Evolutionary conservation across 192 early-diverging fungal species (phyloP), one percentile per base, ranked within the genome.

Genomic region (Coemansia sp.): DNA sequence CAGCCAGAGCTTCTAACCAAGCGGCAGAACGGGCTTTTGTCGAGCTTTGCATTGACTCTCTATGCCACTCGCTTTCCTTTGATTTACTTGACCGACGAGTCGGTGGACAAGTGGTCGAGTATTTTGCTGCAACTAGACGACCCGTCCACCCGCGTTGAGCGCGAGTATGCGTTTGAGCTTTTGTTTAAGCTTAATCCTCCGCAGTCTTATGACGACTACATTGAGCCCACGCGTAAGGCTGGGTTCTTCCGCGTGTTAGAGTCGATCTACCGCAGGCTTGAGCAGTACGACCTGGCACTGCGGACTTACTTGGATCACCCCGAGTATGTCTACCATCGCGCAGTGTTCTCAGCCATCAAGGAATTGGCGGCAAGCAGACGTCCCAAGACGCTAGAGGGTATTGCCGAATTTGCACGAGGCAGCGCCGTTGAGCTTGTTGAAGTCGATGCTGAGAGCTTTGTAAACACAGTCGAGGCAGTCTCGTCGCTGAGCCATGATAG

Each of bases 221-320:
- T 84, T 38, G 74, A 76, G 20, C 73, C 61, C 1, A 67, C 67
- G 18, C 73, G 77, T 13, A 20, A 38, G 24, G 82, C 82, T 6
- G 74, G 77, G 29, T 84, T 84, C 52, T 79, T 72, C 63, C 77
- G 82, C 24, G 82, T 79, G 42, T 74, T 84, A 1, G 81, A 84
- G 68, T 54, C 70, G 61, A 79, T 79, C 16, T 84, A 84, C 20
- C 54, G 16, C 46, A 63, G 52, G 29, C 49, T 78, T 7, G 77
- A 49, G 13, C 73, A 76, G 65, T 73, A 76, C 41, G 81, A 73
- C 16, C 22, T 62, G 43, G 81, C 77, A 5, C 42, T 84, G 71
- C 67, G 67, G 51, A 84, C 81, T 2, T 79, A 75, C 27, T 49
- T 84, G 67, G 81, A 84, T 22, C 73, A 79, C n/a, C 70, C 73